Percentiles rank a stretch among this genome's conserved stretches.
These are phyloP conservation scores for Botryotinia convoluta DNA, from an alignment of 2,329 filamentous ascomycete genomes.

Conservation along the genomic window DNA sequence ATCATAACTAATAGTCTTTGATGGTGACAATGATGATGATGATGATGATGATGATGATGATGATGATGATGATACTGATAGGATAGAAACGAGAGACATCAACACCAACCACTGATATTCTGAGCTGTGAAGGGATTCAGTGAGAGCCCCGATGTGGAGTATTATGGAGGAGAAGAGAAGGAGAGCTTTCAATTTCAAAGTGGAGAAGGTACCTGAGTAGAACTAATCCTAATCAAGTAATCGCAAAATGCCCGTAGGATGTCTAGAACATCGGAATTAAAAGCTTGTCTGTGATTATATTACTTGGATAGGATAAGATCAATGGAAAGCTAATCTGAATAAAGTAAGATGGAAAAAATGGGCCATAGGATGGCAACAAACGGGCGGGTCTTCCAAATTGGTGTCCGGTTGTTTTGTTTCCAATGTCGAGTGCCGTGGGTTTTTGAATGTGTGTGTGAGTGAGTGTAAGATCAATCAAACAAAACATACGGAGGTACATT, in stretches of 20 bases:
- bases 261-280: not conserved
- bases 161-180: too few relatives aligned
- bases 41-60: not conserved
- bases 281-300: not conserved
- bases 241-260: not conserved
- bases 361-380: not conserved
- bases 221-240: not conserved
- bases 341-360: too few relatives aligned
- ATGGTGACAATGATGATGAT: not conserved
- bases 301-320: not conserved
- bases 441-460: not conserved
- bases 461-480: too few relatives aligned
- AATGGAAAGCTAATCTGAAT: rapidly evolving
- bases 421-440: not conserved
- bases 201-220: not conserved
- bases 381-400: not conserved
- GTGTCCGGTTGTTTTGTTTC: not conserved
- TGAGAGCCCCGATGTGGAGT: not conserved
- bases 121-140: not conserved
- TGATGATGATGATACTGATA: not conserved
- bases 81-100: not conserved
- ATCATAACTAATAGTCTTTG: not conserved
- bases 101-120: not conserved
- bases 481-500: not conserved
- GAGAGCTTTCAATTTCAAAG: not conserved